Base-by-base conservation (phyloP, 1,284 basidiomycete genomes). In the Uromyces viciae-fabae region DNA sequence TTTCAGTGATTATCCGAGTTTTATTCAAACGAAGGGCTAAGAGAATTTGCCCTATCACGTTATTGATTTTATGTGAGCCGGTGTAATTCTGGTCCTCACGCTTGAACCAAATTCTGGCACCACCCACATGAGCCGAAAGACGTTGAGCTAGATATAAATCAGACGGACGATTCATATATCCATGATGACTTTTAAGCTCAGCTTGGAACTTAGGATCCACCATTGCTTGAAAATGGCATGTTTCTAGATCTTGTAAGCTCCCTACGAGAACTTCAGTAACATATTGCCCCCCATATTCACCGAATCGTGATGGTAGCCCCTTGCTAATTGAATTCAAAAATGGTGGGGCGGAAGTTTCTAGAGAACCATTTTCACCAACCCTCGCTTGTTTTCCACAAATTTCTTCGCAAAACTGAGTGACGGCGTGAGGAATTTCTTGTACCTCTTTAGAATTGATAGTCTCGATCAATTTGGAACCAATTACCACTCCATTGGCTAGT, bases 81-180 rank as follows among this genome's bases (percentile, higher is more conserved):
- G 95, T 98, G 86, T 98, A 95, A 86, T 97, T 98, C 82, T 88
- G 82, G 31, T 99, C 97, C 87, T 99, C 97, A 56, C 97, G 90
- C 88, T 99, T 99, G 85, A 99, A 88, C 97, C 97, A 99, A 84
- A 99, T 98, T 82, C 91, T 93, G 8, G 97, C 96, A 54, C 94
- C 94, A 28, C 92, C 92, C 75, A 90, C 91, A 82, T 91, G 88
- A 84, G 92, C 90, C 0, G 91, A 93, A 82, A 94, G 87, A 81
- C 92, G 89, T 85, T 92, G 90, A 0, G 93, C 92, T 81, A 90
- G 87, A 86, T 94, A 94, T 56, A 94, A 87, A 83, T 91, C 89
- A 36, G 89, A 89, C 2, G 91, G 90, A n/a, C 91, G 86, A 84
- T 94, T 92, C 85, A 94, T 94, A 87, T 99, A 99, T 46, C 92